Base-by-base conservation (phyloP, 352 stramenopile genomes). In the Pythium vanterpoolii region DNA sequence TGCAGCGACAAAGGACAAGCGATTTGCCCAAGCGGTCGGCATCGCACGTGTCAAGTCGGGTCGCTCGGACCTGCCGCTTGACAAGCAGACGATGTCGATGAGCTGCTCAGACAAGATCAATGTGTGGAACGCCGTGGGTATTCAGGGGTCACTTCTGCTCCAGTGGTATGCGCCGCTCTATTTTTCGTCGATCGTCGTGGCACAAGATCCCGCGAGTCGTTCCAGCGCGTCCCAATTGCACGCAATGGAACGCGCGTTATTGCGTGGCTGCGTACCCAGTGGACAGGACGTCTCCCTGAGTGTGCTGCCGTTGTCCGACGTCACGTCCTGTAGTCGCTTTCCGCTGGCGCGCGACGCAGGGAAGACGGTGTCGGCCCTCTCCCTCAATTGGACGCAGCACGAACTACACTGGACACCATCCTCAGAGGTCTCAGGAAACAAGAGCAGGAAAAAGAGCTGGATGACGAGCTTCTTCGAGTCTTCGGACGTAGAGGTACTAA, bases 91-190 rank as follows among this genome's bases (percentile, higher is more conserved):
- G 49, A 69, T 87, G 36, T 96, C 84, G 4, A 96, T 98, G 88
- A 97, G 90, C 40, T 98, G 93, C 68, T 96, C 85, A 10, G 91
- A 98, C 66, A 98, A 98, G 74, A 43, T 98, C 46, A 79, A 88
- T 33, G 82, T 83, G 67, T 98, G 93, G 93, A 78, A 74, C 31
- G 59, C 77, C 9, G 24, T 90, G 5, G 93, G 93, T 9, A 57
- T 97, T 10, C 89, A 98, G 51, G 92, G 93, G 48, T 71, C 63
- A 8, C 49, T 93, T 39, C 58, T 95, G 38, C 60, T 84, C 44
- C 73, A 77, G 34, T 90, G 76, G 70, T 91, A 79, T 51, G 78
- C 85, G 26, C 80, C 80, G 0, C 23, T 94, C 9, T 63, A 66
- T 18, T 51, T 90, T 1, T 54, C 27, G 24, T 85, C 80, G 0